Evolutionary conservation across 495 filamentous ascomycete species (phyloP).

Genomic region (Apiosordaria backusii): DNA sequence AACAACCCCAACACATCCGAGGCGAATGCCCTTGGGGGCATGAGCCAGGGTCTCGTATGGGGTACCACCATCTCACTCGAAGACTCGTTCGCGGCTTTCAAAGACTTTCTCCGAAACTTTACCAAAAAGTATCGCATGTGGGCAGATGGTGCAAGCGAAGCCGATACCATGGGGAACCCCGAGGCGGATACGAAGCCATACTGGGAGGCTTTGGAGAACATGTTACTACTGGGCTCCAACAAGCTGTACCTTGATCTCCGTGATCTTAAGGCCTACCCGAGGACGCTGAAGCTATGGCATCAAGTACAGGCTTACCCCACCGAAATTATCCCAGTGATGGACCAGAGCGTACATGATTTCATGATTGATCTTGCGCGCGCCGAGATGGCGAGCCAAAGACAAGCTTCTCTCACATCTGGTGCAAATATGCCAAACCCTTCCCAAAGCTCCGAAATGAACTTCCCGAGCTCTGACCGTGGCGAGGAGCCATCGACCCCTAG

Average conservation of each 20-base stretch:
- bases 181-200: constrained; percentile 71
- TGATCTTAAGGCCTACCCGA: constrained; percentile 90
- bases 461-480: constrained; percentile 68
- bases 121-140: constrained; percentile 91
- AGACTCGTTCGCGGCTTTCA: constrained; percentile 81
- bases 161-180: constrained; percentile 62
- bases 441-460: constrained; percentile 66
- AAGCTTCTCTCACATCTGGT: constrained; percentile 47
- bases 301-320: constrained; percentile 88
- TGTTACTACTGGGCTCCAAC: constrained; percentile 78
- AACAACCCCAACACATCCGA: constrained; percentile 86
- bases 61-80: constrained; percentile 93
- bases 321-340: constrained; percentile 95
- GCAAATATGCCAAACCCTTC: constrained; percentile 32
- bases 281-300: constrained; percentile 90
- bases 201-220: constrained; percentile 79
- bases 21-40: constrained; percentile 79
- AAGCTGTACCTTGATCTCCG: constrained; percentile 82
- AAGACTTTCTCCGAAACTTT: constrained; percentile 87
- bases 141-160: constrained; percentile 73
- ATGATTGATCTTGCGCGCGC: constrained; percentile 87
- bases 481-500: constrained; percentile 45
- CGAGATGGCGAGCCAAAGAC: constrained; percentile 67
- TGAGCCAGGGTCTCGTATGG: constrained; percentile 83
- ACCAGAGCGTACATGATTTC: constrained; percentile 85